Conservation (phyloP, 1,139 yeast genomes). For the Debaryomyces subglobosus region DNA sequence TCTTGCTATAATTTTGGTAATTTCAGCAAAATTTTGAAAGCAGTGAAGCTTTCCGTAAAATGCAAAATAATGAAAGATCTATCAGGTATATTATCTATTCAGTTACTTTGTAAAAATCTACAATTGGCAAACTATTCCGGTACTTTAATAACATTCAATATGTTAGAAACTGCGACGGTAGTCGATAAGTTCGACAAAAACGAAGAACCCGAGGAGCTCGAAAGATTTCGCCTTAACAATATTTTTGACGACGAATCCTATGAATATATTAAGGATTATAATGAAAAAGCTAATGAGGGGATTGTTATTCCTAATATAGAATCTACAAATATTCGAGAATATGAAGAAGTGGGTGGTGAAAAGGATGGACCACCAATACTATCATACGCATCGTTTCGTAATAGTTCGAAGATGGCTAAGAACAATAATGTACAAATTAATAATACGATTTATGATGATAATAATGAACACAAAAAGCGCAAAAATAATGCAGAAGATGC, state of each 20-base stretch:
- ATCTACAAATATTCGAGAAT: conserved; percentile 14
- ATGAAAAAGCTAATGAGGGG: not conserved
- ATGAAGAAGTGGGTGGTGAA: conserved; percentile 16
- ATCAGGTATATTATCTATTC: conserved; percentile 55
- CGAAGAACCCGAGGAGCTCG: conserved; percentile 1
- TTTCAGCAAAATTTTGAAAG: conserved; percentile 55
- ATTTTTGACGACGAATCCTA: conserved; percentile 31
- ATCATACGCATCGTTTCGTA: conserved; percentile 23
- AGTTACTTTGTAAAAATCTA: conserved; percentile 42
- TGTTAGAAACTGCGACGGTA: conserved; percentile 47
- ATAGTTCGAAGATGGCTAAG: not conserved
- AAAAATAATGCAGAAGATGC: conserved; percentile 17
- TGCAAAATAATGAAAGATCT: conserved; percentile 63
- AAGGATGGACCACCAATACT: conserved; percentile 13
- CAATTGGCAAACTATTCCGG: conserved; percentile 51
- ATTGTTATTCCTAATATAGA: not conserved
- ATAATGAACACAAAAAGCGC: conserved; percentile 12
- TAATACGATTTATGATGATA: conserved; percentile 14
- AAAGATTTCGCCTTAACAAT: conserved; percentile 16
- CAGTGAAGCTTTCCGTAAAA: conserved; percentile 59
- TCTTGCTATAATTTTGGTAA: conserved; percentile 55
- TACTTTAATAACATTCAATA: conserved; percentile 62
- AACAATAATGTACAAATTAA: conserved; percentile 11
- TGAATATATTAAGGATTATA: conserved; percentile 23
- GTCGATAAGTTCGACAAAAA: conserved; percentile 16